Evolutionary conservation across 2,329 filamentous ascomycete genomes (phyloP).

Genomic region (Epichloe festucae): DNA sequence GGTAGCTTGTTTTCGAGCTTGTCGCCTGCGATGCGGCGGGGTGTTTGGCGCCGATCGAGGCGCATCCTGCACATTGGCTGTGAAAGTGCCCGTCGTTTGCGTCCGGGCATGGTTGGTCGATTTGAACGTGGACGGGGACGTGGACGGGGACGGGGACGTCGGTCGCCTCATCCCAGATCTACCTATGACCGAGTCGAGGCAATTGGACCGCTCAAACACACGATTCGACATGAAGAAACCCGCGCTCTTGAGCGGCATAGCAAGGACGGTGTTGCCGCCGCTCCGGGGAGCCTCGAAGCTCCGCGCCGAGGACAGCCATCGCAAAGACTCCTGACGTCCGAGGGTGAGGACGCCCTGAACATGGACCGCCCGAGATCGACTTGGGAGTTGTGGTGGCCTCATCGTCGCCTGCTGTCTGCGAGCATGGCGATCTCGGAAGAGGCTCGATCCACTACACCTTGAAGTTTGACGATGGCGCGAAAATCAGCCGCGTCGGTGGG

Average conservation of each 20-base stretch:
- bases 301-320: constrained; percentile 20
- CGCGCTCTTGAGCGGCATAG: constrained; percentile 8
- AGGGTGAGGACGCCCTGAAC: constrained; percentile 13
- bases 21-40: constrained; percentile 23
- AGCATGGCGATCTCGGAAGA: constrained; percentile 14
- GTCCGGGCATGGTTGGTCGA: constrained; percentile 3
- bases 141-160: constrained; percentile 15
- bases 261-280: constrained; percentile 5
- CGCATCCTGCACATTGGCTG: constrained; percentile 8
- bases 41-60: constrained; percentile 13
- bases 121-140: constrained; percentile 12
- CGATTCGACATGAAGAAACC: constrained; percentile 25
- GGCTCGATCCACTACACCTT: background rate
- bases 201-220: constrained; percentile 22
- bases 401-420: constrained; percentile 17
- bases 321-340: constrained; percentile 9
- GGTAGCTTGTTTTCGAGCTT: constrained; percentile 16
- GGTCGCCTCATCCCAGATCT: constrained; percentile 15
- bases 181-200: constrained; percentile 21
- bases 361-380: constrained; percentile 14
- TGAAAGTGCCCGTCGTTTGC: constrained; percentile 7
- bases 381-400: constrained; percentile 20
- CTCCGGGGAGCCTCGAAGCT: constrained; percentile 13
- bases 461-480: background rate
- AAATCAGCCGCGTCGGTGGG: background rate